Percentiles rank a stretch among this genome's conserved stretches.
phyloP scores from a whole-genome alignment of 495 filamentous ascomycete genomes.

The Aspergillus sclerotioniger region DNA sequence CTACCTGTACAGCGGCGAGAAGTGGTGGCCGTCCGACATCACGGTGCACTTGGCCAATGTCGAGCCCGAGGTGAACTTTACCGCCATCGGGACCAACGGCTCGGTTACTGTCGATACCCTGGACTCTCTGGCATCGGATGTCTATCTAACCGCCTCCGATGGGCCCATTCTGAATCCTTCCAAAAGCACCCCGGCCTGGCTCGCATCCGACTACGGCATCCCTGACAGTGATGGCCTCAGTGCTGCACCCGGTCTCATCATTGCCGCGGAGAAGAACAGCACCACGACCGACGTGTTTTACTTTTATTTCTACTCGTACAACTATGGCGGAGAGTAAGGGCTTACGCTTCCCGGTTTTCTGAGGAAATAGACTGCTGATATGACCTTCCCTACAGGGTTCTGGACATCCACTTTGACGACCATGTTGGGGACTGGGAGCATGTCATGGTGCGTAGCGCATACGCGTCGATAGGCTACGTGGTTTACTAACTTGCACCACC shows the following conservation, averaged over 20 bases:
- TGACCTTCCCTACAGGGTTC: neutral
- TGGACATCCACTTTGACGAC: neutral
- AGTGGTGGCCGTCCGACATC: neutral
- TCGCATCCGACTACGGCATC: neutral
- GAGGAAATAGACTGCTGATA: neutral
- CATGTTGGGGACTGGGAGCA: neutral
- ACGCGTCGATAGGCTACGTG: too few relatives aligned
- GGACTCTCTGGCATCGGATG: neutral
- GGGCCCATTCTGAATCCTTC: neutral
- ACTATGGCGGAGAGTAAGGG: neutral
- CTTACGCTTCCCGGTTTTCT: neutral
- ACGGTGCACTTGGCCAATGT: neutral
- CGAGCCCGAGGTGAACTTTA: neutral
- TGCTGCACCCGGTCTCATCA: neutral
- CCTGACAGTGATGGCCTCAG: neutral
- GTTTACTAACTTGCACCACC: neutral
- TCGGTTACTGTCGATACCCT: neutral
- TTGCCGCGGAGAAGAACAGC: neutral
- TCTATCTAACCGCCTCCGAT: neutral
- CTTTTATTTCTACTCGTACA: neutral
- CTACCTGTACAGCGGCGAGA: neutral
- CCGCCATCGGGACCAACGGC: neutral
- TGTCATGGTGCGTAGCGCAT: neutral
- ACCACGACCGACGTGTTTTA: neutral
- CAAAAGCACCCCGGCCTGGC: neutral